Evolutionary conservation across 192 early-diverging fungal species (phyloP), one percentile per base, ranked within the genome.

Genomic region (Backusella westeae): DNA sequence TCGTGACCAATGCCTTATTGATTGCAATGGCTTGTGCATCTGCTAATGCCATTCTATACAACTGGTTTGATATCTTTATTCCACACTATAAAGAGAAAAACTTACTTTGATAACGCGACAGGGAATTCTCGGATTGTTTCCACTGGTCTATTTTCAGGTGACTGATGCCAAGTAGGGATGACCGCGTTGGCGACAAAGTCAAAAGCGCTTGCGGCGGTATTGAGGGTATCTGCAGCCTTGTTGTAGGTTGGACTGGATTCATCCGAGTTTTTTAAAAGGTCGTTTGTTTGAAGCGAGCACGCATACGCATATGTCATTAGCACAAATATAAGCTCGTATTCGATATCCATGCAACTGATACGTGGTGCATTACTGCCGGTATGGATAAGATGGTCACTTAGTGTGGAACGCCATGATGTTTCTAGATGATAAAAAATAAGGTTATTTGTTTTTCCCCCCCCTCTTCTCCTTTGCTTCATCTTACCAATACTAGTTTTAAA

Each of bases 331-430:
- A 86, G 83, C 70, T 90, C 89, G 67, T 86, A 88, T 67, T 85
- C 77, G 29, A 88, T 86, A 19, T 80, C 82, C 67, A 80, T 77
- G 38, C 86, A 85, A 26, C 75, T 77, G 10, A 90, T 75, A 14
- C 85, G 82, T 19, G 87, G 85, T 75, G 76, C 77, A 71, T 87
- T 83, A 70, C 85, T 85, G 41, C 79, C 71, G 1, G 82, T 80
- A 26, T 85, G 78, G 1, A 85, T 77, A n/a, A 84, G 78, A 41
- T 80, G 75, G 41, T 82, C 84, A 66, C 83, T 85, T 4, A 88
- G 56, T 14, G 87, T 84, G 6, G 86, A 90, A 5, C 87, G 84
- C 89, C 89, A 90, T 78, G 85, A 85, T n/a, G 86, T 86, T 73
- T 86, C 88, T 89, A 75, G 26, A 12, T 63, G 7, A 2, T 63